Conservation (phyloP, 1,284 basidiomycete species). For the Fomitopsis palustris region DNA sequence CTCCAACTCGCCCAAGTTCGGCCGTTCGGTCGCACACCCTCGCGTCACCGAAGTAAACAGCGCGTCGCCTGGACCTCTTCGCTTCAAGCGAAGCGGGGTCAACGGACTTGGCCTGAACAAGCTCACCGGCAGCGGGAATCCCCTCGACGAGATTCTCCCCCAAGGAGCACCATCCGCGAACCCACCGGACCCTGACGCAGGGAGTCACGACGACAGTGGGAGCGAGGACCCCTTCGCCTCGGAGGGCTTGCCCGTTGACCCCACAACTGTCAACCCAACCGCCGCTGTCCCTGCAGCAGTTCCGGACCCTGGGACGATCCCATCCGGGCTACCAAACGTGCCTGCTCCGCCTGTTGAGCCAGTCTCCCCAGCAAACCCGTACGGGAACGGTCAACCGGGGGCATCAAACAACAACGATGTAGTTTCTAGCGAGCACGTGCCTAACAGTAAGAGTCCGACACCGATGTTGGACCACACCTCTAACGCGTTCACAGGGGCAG, state of each 20-base stretch:
- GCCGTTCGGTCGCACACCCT: conserved; percentile 11
- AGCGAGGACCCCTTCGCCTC: background rate
- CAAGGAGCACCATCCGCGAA: background rate
- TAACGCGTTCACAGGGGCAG: background rate
- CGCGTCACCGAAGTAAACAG: conserved; percentile 8
- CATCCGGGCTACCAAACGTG: background rate
- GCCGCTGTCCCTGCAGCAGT: background rate
- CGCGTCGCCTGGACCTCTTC: background rate
- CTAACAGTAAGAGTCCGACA: background rate
- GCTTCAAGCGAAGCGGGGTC: background rate
- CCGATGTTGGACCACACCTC: background rate
- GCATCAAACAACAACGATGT: background rate
- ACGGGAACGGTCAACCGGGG: background rate
- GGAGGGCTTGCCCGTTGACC: background rate
- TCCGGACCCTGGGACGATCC: background rate
- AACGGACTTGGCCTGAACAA: background rate
- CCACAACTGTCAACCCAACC: background rate
- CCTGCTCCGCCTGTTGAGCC: background rate
- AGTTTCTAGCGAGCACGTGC: background rate
- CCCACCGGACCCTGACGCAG: background rate
- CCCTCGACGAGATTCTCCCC: background rate
- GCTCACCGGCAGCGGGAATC: background rate
- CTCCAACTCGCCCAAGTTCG: conserved; percentile 17
- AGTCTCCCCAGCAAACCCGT: background rate
- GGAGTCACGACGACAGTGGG: background rate